Conservation (phyloP, 2,329 filamentous ascomycete species). For the Fusarium redolens region DNA sequence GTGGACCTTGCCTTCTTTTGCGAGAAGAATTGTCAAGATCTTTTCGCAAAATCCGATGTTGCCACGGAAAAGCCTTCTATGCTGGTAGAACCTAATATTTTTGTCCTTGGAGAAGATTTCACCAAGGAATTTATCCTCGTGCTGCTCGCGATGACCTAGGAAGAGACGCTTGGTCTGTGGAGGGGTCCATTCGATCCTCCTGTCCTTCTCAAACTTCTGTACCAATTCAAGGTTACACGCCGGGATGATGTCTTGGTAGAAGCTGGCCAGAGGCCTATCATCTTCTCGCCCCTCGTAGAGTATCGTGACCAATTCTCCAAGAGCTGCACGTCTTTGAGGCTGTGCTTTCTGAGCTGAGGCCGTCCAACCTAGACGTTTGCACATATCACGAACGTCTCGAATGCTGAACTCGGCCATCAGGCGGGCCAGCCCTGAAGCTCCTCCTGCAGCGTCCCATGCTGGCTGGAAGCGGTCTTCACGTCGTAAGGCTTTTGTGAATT, state of each 20-base stretch:
- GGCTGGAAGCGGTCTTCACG: conserved; percentile 34
- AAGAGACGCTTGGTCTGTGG: conserved; percentile 27
- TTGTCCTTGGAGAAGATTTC: conserved; percentile 26
- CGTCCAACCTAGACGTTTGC: conserved; percentile 35
- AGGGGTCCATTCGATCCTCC: conserved; percentile 19
- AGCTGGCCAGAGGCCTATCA: conserved; percentile 30
- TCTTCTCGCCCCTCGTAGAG: conserved; percentile 27
- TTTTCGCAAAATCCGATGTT: conserved; percentile 25
- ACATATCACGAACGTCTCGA: conserved; percentile 32
- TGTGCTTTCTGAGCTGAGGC: conserved; percentile 33
- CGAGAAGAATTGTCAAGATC: conserved; percentile 23
- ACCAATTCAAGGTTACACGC: conserved; percentile 35
- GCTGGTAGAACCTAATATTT: neutral
- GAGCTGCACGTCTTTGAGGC: conserved; percentile 35
- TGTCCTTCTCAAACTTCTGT: conserved; percentile 33
- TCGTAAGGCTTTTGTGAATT: conserved; percentile 37
- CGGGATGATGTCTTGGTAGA: conserved; percentile 43
- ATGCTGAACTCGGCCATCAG: conserved; percentile 45
- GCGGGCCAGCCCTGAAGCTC: conserved; percentile 34
- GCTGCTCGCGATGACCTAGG: conserved; percentile 26
- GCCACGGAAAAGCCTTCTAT: conserved; percentile 26
- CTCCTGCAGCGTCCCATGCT: conserved; percentile 39
- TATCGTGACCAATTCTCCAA: conserved; percentile 35
- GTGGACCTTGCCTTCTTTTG: conserved; percentile 1
- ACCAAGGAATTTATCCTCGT: conserved; percentile 29